Base-by-base conservation (phyloP, 1,284 basidiomycete genomes). In the Phaffia rhodozyma region DNA sequence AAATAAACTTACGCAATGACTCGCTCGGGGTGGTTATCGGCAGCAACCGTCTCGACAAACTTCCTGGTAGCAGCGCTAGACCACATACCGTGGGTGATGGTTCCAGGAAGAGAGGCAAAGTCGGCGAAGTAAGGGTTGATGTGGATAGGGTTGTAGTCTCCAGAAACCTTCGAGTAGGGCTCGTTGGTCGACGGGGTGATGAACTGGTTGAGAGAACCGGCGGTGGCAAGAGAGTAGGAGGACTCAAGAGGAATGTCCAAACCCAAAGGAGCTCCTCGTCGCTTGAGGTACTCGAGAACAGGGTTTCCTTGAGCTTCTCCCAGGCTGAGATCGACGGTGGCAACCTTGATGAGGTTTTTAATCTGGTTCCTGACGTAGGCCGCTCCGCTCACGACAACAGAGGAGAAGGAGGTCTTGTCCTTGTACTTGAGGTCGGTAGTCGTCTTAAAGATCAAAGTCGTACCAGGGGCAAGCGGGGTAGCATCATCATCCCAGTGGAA, bases 71-170 rank as follows among this genome's bases (percentile, higher is more conserved):
- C 92, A 56, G 96, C 94, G 69, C 89, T 92, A 21, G 91, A 87
- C 89, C 91, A 97, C 80, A 98, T 85, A 62, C 94, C 94, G 73
- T 98, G 94, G 6, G 94, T 97, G 74, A 98, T 98, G 23, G 96
- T 97, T 20, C 89, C 89, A 34, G 93, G 94, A 27, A 98, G 84
- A 25, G 86, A 84, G 20, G 94, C 93, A 70, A 89, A 91, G 74
- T 91, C 87, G 32, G 94, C 84, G 79, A 98, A 97, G 81, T 97
- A 97, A 0, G 94, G 96, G 78, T 98, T 97, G 77, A 96, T 81
- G 76, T 98, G 96, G 70, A 98, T 96, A 65, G 79, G 79, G 75
- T 83, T 97, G 81, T 91, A 97, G 77, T 98, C 96, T 57, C 94
- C 93, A 2, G 94, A 97, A 66, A 93, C 84, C 75, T 87, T 86